A percentile compares a stretch with the other conserved stretches of the same genome.
Evolutionary conservation across 1,284 basidiomycete species (phyloP).

Genomic region (Coniferiporia sulphurascens): DNA sequence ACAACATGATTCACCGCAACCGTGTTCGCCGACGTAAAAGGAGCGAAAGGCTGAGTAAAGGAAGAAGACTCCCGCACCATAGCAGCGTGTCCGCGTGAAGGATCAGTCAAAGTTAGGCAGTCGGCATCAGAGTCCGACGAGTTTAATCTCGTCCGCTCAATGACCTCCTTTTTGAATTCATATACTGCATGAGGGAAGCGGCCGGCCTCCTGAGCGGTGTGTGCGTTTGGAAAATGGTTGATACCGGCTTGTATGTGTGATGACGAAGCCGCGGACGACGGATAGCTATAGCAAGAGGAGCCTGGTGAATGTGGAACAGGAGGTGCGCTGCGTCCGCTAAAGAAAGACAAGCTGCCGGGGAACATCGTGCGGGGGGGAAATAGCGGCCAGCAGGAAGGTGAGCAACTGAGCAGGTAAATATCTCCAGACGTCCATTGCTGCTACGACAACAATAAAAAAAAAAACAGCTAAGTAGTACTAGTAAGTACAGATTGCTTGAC

Average conservation of each 20-base stretch:
- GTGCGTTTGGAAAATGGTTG: background rate
- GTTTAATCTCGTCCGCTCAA: slow-evolving; percentile 6
- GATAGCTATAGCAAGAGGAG: slow-evolving; percentile 4
- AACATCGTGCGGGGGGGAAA: background rate
- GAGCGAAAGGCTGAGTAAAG: background rate
- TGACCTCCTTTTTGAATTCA: background rate
- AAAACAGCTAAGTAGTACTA: too few species aligned
- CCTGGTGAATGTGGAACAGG: background rate
- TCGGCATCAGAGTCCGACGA: background rate
- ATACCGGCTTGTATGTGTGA: background rate
- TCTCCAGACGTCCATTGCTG: background rate
- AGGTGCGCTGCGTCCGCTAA: background rate
- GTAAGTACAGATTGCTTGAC: too few species aligned
- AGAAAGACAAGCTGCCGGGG: slow-evolving; percentile 4
- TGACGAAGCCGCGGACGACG: slow-evolving; percentile 9
- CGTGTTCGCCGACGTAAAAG: background rate
- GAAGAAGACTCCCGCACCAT: slow-evolving; percentile 5
- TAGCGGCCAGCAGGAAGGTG: background rate
- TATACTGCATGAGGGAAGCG: too few species aligned
- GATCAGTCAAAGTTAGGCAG: background rate
- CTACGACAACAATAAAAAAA: background rate
- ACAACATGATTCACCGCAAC: background rate
- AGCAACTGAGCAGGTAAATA: background rate
- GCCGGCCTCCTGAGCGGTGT: too few species aligned
- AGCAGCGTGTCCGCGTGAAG: slow-evolving; percentile 9